Evolutionary conservation across 1,284 basidiomycete genomes (phyloP), one percentile per base, ranked within the genome.

Genomic region (Cryptococcus sp.): DNA sequence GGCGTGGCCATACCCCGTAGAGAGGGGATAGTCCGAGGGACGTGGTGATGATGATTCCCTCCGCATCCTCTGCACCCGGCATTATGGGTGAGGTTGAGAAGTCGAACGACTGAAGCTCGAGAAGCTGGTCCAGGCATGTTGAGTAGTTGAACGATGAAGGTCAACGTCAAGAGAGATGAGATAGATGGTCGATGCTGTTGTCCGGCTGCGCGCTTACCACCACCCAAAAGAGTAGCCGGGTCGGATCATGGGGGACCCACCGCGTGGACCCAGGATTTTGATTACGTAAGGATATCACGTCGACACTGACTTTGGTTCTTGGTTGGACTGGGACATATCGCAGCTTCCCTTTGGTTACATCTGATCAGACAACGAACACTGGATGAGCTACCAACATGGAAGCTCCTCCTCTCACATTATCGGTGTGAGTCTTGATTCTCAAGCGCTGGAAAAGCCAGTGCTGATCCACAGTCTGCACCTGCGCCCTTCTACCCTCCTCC

Each of bases 1-100:
- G 92, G 92, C 1, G 87, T 88, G n/a, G 91, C 92, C 56, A 87
- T 62, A 9, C 66, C 63, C 37, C 68, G 53, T 21, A 44, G 21
- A n/a, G 54, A 54, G 12, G 16, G 42, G 36, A 28, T 43, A 43
- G 37, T 36, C n/a, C n/a, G n/a, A n/a, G n/a, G 50, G 21, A 45
- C 42, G 43, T 56, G 43, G 47, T 62, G 55, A 38, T 63, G 53
- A 50, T 71, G 68, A 22, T 62, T 60, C 9, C 62, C 49, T 4
- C 69, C 69, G 45, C 69, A 71, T 12, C 69, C 68, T 43, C 68
- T 56, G 58, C 69, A 71, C 35, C 69, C 69, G 26, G 56, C 51
- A 36, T 67, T 62, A 42, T 63, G 52, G 12, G 69, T 71, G 41
- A 64, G 54, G 49, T 53, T 52, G 36, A 71, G 59, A 25, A 71